Evolutionary conservation across 768 basidiomycete species (phyloP).

Genomic region (Pholiota conissans): DNA sequence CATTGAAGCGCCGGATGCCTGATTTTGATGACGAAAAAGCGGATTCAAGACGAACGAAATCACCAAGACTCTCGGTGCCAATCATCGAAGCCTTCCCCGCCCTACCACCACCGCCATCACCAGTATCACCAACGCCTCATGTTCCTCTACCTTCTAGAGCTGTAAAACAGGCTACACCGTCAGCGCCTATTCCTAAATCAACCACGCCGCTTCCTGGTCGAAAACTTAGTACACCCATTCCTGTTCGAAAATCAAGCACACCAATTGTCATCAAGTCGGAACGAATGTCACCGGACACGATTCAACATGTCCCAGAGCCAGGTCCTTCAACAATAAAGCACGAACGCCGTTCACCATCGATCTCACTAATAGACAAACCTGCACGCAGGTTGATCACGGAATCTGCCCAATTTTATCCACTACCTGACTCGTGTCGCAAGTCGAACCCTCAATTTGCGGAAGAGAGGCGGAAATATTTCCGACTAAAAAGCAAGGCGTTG

Average conservation of each 20-base stretch:
- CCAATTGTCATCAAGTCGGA: background rate
- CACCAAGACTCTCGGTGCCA: background rate
- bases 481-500: slow-evolving; percentile 20
- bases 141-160: background rate
- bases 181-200: background rate
- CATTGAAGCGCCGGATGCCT: slow-evolving; percentile 19
- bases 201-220: background rate
- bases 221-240: background rate
- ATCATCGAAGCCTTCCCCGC: background rate
- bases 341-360: slow-evolving; percentile 2
- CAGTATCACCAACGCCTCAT: background rate
- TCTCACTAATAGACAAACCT: slow-evolving; percentile 2
- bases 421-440: slow-evolving; percentile 26
- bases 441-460: slow-evolving; percentile 14
- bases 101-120: background rate
- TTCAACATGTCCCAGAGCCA: background rate
- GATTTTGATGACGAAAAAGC: slow-evolving; percentile 1
- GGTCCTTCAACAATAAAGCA: slow-evolving; percentile 1
- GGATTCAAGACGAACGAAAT: background rate
- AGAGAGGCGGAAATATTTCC: slow-evolving; percentile 21
- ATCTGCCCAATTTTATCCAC: slow-evolving; percentile 26
- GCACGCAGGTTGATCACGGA: slow-evolving; percentile 26
- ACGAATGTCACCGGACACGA: background rate
- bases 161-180: background rate
- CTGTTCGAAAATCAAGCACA: background rate